phyloP scores from a whole-genome alignment of 352 stramenopile genomes.

The Saprolegnia diclina region DNA sequence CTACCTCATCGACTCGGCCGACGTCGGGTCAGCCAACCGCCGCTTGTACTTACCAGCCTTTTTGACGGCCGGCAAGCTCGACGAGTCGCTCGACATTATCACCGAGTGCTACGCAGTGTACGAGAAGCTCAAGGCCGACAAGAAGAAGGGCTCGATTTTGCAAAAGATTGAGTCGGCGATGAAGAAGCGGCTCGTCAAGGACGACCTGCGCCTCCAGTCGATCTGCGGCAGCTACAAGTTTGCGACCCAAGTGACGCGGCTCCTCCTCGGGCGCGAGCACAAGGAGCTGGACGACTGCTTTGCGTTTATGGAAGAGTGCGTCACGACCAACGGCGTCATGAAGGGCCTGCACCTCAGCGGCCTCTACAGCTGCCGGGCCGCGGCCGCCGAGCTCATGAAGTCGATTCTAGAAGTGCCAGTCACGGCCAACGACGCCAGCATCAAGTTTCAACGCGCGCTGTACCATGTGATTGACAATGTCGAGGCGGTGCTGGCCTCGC shows the following conservation, averaged over 20 bases:
- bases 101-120: constrained; percentile 29
- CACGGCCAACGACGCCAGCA: constrained; percentile 22
- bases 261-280: constrained; percentile 31
- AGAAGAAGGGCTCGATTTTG: constrained; percentile 31
- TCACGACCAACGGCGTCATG: constrained; percentile 19
- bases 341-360: constrained; percentile 28
- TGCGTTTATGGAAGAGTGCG: constrained; percentile 29
- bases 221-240: constrained; percentile 30
- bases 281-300: constrained; percentile 30
- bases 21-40: constrained; percentile 23
- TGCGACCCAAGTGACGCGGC: constrained; percentile 26
- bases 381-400: constrained; percentile 31
- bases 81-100: constrained; percentile 34
- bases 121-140: constrained; percentile 30
- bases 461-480: constrained; percentile 28
- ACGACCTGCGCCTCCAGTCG: constrained; percentile 30
- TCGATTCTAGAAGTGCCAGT: constrained; percentile 30
- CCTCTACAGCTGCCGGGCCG: constrained; percentile 23
- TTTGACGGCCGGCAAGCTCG: constrained; percentile 31
- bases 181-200: constrained; percentile 29
- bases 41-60: constrained; percentile 30
- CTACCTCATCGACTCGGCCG: constrained; percentile 30
- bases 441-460: constrained; percentile 30
- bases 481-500: constrained; percentile 14
- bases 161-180: constrained; percentile 30